Base-by-base conservation (phyloP, 306 rosid genomes). In the Rosa chinensis region DNA sequence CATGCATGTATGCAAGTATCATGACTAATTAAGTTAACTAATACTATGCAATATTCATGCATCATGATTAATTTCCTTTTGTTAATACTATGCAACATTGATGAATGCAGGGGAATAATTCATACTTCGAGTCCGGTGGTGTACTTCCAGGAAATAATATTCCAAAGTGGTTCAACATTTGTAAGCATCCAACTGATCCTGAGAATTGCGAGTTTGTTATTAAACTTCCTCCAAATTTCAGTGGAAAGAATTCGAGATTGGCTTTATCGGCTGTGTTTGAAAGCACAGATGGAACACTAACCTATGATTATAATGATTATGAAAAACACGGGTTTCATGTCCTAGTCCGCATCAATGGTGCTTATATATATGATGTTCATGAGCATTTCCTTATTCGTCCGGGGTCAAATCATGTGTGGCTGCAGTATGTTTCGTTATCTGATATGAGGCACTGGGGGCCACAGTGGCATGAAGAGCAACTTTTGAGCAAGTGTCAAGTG, bases 381-480 rank as follows among this genome's bases (percentile, higher is more conserved):
- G 62, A 72, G 17, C 76, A 72, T 32, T 0, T 72, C 14, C 44
- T 64, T 1, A 17, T 72, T 25, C 4, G 28, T 0, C 62, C 61
- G 12, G 76, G 76, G 61, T 48, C 76, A 32, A 53, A 50, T 72
- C 76, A 72, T 28, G 76, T 48, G 62, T 72, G 76, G 76, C 45
- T 49, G 76, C 76, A 72, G 35, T 72, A 72, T 17, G 11, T 72
- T 49, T 72, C 76, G 10, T 72, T 49, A 32, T 72, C 76, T 16
- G 56, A 72, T 17, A 72, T 72, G 76, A 49, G 25, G 25, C 76
- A 72, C 21, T 72, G 76, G 76, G 13, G 6, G 8, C 11, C 3
- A 1, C 40, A 72, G 16, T 72, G 76, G 76, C 17, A 49, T 72
- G 62, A 72, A 72, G 76, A 72, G 43, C 45, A 32, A 21, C 18